Evolutionary conservation across 108 stramenopile genomes (phyloP), one percentile per base, ranked within the genome.

Genomic region (Fragilaria crotonensis): DNA sequence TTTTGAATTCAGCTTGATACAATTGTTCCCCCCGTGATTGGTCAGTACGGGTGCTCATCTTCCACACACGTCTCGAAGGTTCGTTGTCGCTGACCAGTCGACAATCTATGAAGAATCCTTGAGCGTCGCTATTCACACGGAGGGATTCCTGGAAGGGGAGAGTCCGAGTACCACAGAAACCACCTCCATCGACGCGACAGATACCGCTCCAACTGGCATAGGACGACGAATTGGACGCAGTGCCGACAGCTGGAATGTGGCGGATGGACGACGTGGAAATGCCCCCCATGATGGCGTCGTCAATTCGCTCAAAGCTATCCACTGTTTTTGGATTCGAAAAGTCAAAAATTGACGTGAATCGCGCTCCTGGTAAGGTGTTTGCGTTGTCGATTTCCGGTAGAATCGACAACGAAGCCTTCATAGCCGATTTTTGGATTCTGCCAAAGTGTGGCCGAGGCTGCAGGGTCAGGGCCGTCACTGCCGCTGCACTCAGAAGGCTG

Each of bases 261-360:
- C 72, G 54, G 0, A 86, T 25, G 4, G 77, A 52, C 9, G 73
- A 75, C 22, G 59, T 50, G 52, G 68, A 71, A 14, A 90, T 86
- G 1, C 88, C 88, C 4, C 88, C 88, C 88, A 90, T 90, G 55
- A 90, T 80, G 25, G 82, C 80, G 66, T 90, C 88, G 54, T 90
- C 88, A 49, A 90, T 83, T 25, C 88, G 67, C 57, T 86, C 88
- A 54, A 90, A 84, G 52, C 64, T 77, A 1, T 31, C 25, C 5
- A 72, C 66, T 7, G 78, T 77, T 56, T 71, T 62, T 20, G 55
- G 11, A 14, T 62, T 53, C 7, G 73, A 58, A 62, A 80, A 80
- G 52, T 80, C 75, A 50, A 80, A 80, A 21, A 76, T 45, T 32
- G 80, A 53, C 17, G 17, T 9, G 17, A 44, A 44, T 17, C 14